Conservation (phyloP, 1,139 yeast genomes). For the Blastobotrys proliferans region DNA sequence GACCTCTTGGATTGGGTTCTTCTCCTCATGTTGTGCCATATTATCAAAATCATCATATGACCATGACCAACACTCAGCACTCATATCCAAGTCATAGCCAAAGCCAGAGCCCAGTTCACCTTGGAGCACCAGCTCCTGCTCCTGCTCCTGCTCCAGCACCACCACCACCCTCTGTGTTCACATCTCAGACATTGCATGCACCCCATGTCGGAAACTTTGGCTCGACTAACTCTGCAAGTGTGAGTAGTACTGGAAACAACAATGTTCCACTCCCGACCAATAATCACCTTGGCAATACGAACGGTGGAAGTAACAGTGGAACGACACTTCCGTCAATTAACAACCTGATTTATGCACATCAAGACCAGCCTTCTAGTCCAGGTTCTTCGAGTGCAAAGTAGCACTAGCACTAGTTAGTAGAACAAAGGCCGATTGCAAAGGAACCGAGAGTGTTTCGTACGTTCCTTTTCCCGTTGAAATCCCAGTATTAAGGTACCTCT, state of each 20-base stretch:
- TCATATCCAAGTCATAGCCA: too few species aligned
- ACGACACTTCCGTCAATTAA: conserved; percentile 4
- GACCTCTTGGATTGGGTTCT: not conserved
- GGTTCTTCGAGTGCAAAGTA: too few species aligned
- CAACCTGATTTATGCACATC: not conserved
- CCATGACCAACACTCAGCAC: too few species aligned
- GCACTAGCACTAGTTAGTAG: too few species aligned
- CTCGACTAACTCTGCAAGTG: not conserved
- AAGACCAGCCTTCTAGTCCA: not conserved
- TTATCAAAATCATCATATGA: too few species aligned
- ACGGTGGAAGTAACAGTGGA: not conserved
- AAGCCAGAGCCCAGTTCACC: not conserved
- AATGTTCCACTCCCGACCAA: too few species aligned
- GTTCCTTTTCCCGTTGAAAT: too few species aligned
- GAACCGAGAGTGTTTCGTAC: too few species aligned
- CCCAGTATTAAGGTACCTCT: too few species aligned
- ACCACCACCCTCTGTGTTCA: not conserved
- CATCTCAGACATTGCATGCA: not conserved
- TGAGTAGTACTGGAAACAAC: too few species aligned
- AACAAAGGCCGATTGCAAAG: too few species aligned
- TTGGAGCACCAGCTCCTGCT: not conserved
- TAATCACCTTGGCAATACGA: too few species aligned
- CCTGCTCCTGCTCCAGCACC: not conserved
- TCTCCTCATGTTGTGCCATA: not conserved
- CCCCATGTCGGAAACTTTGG: not conserved